Conservation (phyloP, 2,329 filamentous ascomycete species). For the Ophiognomonia clavigignenti-juglandacearum region DNA sequence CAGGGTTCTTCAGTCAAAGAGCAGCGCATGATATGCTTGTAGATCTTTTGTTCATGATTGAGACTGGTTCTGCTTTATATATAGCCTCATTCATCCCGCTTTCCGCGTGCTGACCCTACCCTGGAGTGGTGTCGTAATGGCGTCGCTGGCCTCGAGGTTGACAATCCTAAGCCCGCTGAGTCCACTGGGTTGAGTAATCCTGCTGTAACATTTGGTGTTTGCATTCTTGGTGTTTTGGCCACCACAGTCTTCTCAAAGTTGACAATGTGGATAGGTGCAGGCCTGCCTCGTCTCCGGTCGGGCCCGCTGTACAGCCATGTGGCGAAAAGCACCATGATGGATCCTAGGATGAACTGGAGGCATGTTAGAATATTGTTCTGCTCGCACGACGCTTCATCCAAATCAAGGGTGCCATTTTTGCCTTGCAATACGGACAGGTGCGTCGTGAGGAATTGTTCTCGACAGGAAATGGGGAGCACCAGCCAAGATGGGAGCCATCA, state of each 20-base stretch:
- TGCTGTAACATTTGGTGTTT: conserved; percentile 22
- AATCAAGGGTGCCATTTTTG: no score
- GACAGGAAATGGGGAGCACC: no score
- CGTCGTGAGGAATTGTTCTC: no score
- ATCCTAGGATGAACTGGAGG: conserved; percentile 78
- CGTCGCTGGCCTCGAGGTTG: conserved; percentile 43
- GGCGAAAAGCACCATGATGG: conserved; percentile 69
- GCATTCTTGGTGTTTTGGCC: conserved; percentile 38
- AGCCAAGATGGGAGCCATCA: no score
- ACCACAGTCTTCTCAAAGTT: conserved; percentile 72
- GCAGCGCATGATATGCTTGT: no score
- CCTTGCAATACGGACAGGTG: no score
- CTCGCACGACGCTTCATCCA: no score
- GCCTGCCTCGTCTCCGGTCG: conserved; percentile 54
- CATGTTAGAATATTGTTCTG: no score
- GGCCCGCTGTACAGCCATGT: conserved; percentile 80
- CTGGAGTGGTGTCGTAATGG: conserved; percentile 34
- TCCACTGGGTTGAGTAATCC: conserved; percentile 38
- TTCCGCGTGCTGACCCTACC: conserved; percentile 31
- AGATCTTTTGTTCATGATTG: no score
- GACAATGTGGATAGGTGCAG: conserved; percentile 64
- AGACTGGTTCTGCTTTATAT: no score
- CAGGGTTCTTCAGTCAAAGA: no score
- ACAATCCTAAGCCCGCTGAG: conserved; percentile 31
- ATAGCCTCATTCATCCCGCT: conserved; percentile 33